Conservation (phyloP, 192 early-diverging fungal species). For the Coemansia sp. region DNA sequence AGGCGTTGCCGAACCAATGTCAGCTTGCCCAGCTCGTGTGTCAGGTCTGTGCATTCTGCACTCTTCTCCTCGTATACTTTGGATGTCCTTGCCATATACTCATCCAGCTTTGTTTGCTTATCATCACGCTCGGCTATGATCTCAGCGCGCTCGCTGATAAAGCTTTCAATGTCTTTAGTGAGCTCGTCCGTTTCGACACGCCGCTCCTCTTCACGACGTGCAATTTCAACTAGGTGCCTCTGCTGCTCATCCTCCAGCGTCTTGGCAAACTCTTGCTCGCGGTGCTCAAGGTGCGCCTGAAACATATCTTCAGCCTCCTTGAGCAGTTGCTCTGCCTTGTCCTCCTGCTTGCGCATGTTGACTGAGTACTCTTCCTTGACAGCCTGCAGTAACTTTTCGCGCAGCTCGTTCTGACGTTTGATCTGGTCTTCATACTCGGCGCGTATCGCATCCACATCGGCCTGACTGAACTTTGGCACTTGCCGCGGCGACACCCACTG, state of each 20-base stretch:
- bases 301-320: constrained; percentile 35
- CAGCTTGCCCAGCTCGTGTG: constrained; percentile 32
- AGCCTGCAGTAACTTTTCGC: constrained; percentile 40
- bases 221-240: constrained; percentile 26
- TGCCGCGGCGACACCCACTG: constrained; percentile 50
- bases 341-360: constrained; percentile 42
- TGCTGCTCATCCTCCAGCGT: constrained; percentile 21
- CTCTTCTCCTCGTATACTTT: constrained; percentile 35
- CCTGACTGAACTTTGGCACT: constrained; percentile 52
- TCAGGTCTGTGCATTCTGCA: constrained; percentile 17
- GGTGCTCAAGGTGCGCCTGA: constrained; percentile 27
- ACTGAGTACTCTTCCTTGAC: constrained; percentile 42
- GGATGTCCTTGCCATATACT: constrained; percentile 27
- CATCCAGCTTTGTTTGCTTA: constrained; percentile 26
- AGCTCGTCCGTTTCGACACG: constrained; percentile 25
- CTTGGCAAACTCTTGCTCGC: constrained; percentile 33
- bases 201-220: constrained; percentile 30
- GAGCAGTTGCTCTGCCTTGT: constrained; percentile 31
- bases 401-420: constrained; percentile 36
- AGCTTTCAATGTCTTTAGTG: constrained; percentile 30
- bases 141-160: constrained; percentile 19
- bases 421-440: constrained; percentile 34
- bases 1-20: constrained; percentile 37
- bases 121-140: constrained; percentile 25
- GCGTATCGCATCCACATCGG: constrained; percentile 31